Evolutionary conservation across 768 basidiomycete genomes (phyloP), one percentile per base, ranked within the genome.

Genomic region (Kwoniella sp.): DNA sequence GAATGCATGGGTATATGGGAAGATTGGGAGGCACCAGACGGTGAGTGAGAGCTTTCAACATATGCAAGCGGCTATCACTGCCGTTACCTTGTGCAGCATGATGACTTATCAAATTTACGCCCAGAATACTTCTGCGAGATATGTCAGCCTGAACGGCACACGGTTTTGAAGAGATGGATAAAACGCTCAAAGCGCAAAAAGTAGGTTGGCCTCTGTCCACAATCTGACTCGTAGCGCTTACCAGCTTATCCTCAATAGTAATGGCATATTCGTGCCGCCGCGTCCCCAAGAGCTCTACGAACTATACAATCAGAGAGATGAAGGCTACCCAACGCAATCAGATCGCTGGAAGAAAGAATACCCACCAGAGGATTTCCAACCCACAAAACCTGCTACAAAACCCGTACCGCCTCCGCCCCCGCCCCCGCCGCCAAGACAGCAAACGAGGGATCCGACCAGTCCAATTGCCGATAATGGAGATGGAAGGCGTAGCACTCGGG

Each of bases 71-170:
- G 53, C 28, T 26, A 29, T 8, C 12, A 34, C 34, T 23, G 30
- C 53, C 30, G 31, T 20, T 15, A 9, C 20, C 25, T 8, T 48
- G 31, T 28, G n/a, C n/a, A n/a, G n/a, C 29, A 34, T 23, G 29
- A 20, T 17, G 26, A 23, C 37, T 22, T 3, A 38, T 17, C 50
- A 58, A 60, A 41, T 52, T n/a, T 23, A 37, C 29, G 0, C 86
- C 86, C 69, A 89, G 81, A 92, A 80, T 98, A 98, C 81, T 93
- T 89, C 73, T 99, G 96, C 82, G 96, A 99, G 82, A 83, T 86
- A 69, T 99, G 96, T 82, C 86, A 87, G 71, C 94, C 96, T 11
- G 90, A 92, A 60, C 82, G 90, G 57, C 94, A 97, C 79, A 81
- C 82, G 7, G 89, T 93, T 37, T 86, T 94, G 37, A 72, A 66